A percentile compares a stretch with the other conserved stretches of the same genome.
These are phyloP conservation scores for Solanum aculeatissimum DNA, from an alignment of 305 asterid genomes.

Conservation along the genomic window DNA sequence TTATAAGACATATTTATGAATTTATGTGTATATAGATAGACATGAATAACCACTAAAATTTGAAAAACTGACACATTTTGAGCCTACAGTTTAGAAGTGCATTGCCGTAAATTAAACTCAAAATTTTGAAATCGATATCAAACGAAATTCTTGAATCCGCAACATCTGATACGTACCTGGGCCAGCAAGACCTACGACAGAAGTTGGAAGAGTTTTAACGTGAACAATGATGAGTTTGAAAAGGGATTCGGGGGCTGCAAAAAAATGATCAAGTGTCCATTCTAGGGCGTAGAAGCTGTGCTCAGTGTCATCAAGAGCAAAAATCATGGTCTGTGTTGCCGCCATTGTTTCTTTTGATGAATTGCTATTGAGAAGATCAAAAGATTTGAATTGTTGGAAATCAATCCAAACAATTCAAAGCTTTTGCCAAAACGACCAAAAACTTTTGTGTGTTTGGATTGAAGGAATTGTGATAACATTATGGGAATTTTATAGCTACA, in stretches of 20 bases:
- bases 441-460: background rate
- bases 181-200: conserved; percentile 20
- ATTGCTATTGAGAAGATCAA: background rate
- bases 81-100: background rate
- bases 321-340: conserved; percentile 29
- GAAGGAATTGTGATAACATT: background rate
- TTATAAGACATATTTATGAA: too few species aligned
- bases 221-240: conserved; percentile 20
- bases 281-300: conserved; percentile 26
- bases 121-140: background rate
- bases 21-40: too few species aligned
- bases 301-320: conserved; percentile 20
- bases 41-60: background rate
- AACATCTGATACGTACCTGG: background rate
- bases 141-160: background rate
- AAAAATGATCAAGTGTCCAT: conserved; percentile 19
- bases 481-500: background rate
- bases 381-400: background rate
- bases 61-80: background rate
- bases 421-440: background rate
- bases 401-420: background rate
- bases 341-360: background rate
- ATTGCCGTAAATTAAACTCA: background rate
- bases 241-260: background rate
- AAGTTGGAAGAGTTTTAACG: conserved; percentile 10